Conservation (phyloP, 768 basidiomycete genomes). For the Hygrophorus pudorinus region DNA sequence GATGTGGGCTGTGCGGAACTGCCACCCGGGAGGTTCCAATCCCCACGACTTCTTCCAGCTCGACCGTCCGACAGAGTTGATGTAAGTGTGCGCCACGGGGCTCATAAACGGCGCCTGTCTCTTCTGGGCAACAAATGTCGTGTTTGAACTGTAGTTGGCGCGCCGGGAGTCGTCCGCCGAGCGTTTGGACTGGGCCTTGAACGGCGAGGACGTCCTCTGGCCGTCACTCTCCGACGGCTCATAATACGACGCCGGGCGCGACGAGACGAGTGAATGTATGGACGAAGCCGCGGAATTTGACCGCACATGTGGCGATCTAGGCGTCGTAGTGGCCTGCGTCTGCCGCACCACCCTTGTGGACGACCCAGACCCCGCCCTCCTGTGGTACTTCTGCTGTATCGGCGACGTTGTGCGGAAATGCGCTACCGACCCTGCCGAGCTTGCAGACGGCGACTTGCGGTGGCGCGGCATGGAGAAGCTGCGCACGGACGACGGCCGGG, state of each 20-base stretch:
- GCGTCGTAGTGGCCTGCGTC: constrained; percentile 28
- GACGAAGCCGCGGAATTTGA: constrained; percentile 75
- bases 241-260: constrained; percentile 69
- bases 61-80: constrained; percentile 45
- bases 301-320: constrained; percentile 49
- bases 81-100: constrained; percentile 32
- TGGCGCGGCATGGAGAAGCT: constrained; percentile 64
- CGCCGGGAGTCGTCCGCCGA: constrained; percentile 33
- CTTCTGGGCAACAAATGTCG: constrained; percentile 78
- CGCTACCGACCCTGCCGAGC: constrained; percentile 66
- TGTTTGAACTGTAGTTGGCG: constrained; percentile 22
- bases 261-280: constrained; percentile 64
- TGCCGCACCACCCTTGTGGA: constrained; percentile 76
- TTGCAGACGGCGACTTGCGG: constrained; percentile 66
- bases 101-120: constrained; percentile 63
- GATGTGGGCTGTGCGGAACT: constrained; percentile 51
- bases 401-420: constrained; percentile 67
- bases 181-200: constrained; percentile 38
- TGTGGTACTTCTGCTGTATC: constrained; percentile 68
- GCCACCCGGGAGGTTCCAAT: constrained; percentile 79
- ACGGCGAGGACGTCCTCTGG: constrained; percentile 55
- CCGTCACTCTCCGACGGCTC: constrained; percentile 64
- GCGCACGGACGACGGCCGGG: constrained; percentile 79
- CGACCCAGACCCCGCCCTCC: constrained; percentile 70
- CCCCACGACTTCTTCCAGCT: constrained; percentile 92